Base-by-base conservation (phyloP, 495 filamentous ascomycete genomes). In the Bryoglossum gracile region DNA sequence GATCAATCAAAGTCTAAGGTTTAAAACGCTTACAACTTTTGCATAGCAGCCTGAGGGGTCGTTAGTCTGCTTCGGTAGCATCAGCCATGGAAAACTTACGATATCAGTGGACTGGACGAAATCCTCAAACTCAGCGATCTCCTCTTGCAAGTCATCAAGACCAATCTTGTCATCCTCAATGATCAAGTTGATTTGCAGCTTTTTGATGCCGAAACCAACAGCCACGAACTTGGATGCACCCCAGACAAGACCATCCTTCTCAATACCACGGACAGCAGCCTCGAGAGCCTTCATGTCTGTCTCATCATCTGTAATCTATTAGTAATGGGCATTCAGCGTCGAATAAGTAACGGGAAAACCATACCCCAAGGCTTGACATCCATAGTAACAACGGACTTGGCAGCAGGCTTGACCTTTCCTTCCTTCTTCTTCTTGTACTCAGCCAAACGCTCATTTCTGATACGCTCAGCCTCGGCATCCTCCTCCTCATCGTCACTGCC, bases 331-430 rank as follows among this genome's bases (percentile, higher is more conserved):
- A n/a, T n/a, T n/a, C n/a, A n/a, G n/a, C n/a, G n/a, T n/a, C n/a
- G n/a, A 14, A n/a, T 10, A 22, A 26, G 25, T 63, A 37, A n/a
- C 13, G 40, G 4, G 21, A 1, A 33, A 17, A 55, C 78, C 84
- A 59, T 83, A 94, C 94, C 92, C 92, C 92, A 98, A 51, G 92
- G 94, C 80, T 98, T 98, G 50, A 98, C 88, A 59, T 96, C 91
- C 52, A 98, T 56, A 36, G 88, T 97, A 59, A 97, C 91, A 43
- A 96, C 70, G 32, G 89, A 95, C 81, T 98, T 98, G 58, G 92
- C 92, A 47, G 80, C 82, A 57, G 80, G 74, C 86, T 96, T 96
- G 58, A 76, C 68, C 78, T 94, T 94, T 63, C 71, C 75, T 62
- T 83, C 89, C 85, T 98, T 97, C 82, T 98, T 98, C 73, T 86